Conservation (phyloP, 306 rosid genomes). For the Hippophae rhamnoides region DNA sequence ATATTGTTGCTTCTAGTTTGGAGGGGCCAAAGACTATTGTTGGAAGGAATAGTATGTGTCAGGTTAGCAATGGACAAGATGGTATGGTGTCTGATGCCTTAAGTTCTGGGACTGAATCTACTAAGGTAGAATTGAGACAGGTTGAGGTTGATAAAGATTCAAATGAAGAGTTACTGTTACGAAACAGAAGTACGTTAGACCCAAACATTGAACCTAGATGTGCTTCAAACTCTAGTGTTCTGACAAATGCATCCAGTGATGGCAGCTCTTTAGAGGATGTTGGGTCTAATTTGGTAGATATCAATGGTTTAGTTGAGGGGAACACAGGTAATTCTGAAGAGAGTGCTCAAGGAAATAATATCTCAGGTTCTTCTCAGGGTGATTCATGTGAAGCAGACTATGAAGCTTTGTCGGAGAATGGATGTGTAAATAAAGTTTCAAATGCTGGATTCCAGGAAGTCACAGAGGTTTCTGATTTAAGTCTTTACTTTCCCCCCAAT, state of each 20-base stretch:
- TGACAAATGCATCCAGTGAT: slow-evolving; percentile 45
- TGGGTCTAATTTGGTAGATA: slow-evolving; percentile 28
- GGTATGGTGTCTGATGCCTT: slow-evolving; percentile 7
- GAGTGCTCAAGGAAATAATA: slow-evolving; percentile 18
- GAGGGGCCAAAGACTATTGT: neutral
- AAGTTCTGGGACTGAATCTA: slow-evolving; percentile 14
- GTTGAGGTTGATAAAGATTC: slow-evolving; percentile 18
- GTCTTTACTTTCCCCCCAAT: slow-evolving; percentile 14
- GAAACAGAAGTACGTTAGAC: slow-evolving; percentile 26
- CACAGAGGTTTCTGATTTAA: slow-evolving; percentile 62
- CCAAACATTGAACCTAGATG: slow-evolving; percentile 35
- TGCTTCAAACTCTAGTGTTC: slow-evolving; percentile 50
- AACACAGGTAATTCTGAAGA: slow-evolving; percentile 30
- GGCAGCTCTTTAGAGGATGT: slow-evolving; percentile 50
- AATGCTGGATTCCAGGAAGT: slow-evolving; percentile 27
- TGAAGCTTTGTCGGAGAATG: slow-evolving; percentile 17
- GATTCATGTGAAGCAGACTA: slow-evolving; percentile 26
- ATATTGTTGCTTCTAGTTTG: slow-evolving; percentile 5
- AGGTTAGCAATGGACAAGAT: neutral
- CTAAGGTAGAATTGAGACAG: slow-evolving; percentile 20
- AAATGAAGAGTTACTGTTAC: slow-evolving; percentile 22
- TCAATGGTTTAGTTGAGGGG: slow-evolving; percentile 21
- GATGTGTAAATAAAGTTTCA: slow-evolving; percentile 18
- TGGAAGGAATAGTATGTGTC: slow-evolving; percentile 9
- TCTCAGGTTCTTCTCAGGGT: slow-evolving; percentile 20